Conservation (phyloP, 148 eudicot genomes). For the Tetragonia tetragonoides region DNA sequence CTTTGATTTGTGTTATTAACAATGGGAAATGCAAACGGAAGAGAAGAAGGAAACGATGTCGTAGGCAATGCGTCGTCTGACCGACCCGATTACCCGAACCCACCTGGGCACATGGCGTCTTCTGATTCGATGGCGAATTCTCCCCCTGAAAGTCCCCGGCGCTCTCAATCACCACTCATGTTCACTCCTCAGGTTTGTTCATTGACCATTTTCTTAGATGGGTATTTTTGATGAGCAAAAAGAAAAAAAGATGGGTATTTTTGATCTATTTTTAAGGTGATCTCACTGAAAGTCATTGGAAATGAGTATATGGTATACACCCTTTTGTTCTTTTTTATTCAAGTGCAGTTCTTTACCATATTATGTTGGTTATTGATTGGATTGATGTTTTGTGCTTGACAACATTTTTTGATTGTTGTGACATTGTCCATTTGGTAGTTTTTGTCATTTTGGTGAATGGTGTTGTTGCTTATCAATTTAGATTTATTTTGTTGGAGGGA, state of each 20-base stretch:
- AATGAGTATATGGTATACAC: neutral
- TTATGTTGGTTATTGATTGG: neutral
- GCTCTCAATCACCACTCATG: conserved; percentile 51
- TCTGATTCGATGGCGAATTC: conserved; percentile 47
- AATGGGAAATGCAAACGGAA: conserved; percentile 65
- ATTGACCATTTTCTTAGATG: neutral
- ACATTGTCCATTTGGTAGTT: neutral
- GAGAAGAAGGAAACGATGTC: conserved; percentile 40
- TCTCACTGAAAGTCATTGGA: neutral
- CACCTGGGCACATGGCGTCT: conserved; percentile 21
- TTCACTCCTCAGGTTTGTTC: conserved; percentile 58
- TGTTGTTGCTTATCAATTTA: no score
- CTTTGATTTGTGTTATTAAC: conserved; percentile 27
- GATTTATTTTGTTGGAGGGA: no score
- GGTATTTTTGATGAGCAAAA: neutral
- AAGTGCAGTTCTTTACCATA: neutral
- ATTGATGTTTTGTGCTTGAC: neutral
- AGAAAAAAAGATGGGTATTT: neutral
- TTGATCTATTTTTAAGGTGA: neutral
- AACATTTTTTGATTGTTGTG: neutral
- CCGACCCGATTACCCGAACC: conserved; percentile 21
- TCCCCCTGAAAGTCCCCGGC: conserved; percentile 44
- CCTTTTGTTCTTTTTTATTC: neutral
- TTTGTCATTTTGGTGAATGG: neutral
- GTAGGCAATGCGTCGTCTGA: conserved; percentile 14